Percentiles rank a stretch among this genome's conserved stretches.
These are phyloP conservation scores for Colletotrichum sp. DNA, from an alignment of 2,329 filamentous ascomycete species.

Conservation along the genomic window DNA sequence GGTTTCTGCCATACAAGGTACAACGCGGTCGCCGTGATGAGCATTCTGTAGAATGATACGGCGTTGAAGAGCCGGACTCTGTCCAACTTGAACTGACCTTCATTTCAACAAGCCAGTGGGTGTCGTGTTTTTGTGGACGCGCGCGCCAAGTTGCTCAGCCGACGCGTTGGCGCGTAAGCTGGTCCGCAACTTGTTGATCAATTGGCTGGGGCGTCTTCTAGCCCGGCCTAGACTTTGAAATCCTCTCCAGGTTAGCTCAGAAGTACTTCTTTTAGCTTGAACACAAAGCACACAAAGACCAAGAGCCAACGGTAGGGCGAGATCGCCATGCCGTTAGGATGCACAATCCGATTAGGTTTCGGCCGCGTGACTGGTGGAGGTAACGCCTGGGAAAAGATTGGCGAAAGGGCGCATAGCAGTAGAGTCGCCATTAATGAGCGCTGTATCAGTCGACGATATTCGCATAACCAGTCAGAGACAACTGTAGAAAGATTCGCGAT, in stretches of 20 bases:
- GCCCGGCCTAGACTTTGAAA: constrained; percentile 4
- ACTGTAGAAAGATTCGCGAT: constrained; percentile 9
- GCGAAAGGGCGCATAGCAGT: not conserved
- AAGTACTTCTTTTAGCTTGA: not conserved
- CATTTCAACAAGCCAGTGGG: not conserved
- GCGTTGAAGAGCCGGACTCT: not conserved
- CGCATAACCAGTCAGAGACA: constrained; percentile 1
- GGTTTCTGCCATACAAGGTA: constrained; percentile 1
- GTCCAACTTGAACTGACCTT: not conserved
- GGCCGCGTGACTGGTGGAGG: not conserved
- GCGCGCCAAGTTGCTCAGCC: constrained; percentile 10
- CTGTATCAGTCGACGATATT: not conserved
- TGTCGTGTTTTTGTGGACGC: not conserved
- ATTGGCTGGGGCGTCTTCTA: constrained; percentile 4
- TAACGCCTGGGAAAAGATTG: not conserved
- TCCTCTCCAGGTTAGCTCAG: not conserved
- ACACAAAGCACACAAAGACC: not conserved
- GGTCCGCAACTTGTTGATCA: not conserved
- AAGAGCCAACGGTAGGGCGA: not conserved
- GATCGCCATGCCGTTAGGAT: not conserved
- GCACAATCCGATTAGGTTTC: not conserved
- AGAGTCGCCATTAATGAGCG: not conserved
- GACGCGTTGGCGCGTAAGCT: constrained; percentile 15
- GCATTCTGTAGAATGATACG: not conserved
- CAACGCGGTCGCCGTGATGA: not conserved